Evolutionary conservation across 2,329 filamentous ascomycete genomes (phyloP), one percentile per base, ranked within the genome.

Genomic region (Phialocephala subalpina): DNA sequence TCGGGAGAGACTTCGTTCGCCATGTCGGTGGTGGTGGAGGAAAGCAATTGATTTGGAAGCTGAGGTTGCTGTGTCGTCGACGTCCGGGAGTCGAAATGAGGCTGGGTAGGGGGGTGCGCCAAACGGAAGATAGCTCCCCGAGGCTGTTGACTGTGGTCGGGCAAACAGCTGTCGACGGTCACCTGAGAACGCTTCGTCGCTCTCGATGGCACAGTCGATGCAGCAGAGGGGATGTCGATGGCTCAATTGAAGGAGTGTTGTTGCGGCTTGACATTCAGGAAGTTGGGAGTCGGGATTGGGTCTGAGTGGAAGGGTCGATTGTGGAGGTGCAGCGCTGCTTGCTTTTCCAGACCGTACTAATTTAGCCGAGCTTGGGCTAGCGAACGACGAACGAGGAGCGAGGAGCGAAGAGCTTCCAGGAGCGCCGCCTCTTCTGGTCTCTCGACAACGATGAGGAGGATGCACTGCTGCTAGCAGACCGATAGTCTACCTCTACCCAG

Each of bases 1-100:
- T 90, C 88, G 72, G 87, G 87, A 77, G 87, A 90, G 75, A 90
- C 86, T 78, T 90, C 88, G 80, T 82, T 87, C 58, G 75, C 74
- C 75, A 77, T 77, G 64, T 63, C 70, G 67, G 64, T 60, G 65
- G 58, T 47, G 67, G 66, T 60, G 57, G 63, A 55, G 33, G 64
- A 63, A 66, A 53, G 63, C 63, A 69, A 70, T 71, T 66, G 70
- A 68, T 64, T 58, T 58, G 62, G 52, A 49, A 56, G 64, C 63
- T 60, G 40, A 66, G 29, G 29, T 9, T 49, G 45, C 64, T 62
- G 58, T 45, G 59, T 55, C 55, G 60, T 61, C 58, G 58, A 66
- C 47, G 66, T 63, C 49, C 61, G 56, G 64, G 60, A 53, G 58
- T 64, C 36, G 59, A 60, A 40, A 65, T 63, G 60, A 63, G 69